Base-by-base conservation (phyloP, 176 grass and related monocot species). In the Triticum dicoccoides region DNA sequence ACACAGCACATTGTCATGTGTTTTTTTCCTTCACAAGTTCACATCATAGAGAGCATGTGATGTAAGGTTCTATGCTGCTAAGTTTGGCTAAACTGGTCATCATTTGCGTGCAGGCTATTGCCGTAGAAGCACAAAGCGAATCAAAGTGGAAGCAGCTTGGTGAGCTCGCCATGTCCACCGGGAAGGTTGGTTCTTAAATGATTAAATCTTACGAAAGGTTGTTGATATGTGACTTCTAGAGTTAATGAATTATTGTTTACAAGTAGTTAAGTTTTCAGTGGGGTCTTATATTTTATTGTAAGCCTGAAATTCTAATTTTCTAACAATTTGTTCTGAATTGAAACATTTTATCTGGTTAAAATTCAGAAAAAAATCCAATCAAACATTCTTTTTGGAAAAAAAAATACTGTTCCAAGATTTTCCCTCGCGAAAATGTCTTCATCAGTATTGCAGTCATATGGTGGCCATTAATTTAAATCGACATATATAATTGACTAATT, bases 61-160 rank as follows among this genome's bases (percentile, higher is more conserved):
- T 47, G 24, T 37, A 81, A 58, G 14, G 25, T 49, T 83, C 20
- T 65, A 65, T 85, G 49, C 13, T 76, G 8, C 33, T 11, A 76
- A 44, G 62, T 76, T 65, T 68, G 17, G 21, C 74, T 80, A 74
- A 80, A 68, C 9, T 47, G 30, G 3, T 58, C 29, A 67, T 24
- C 23, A 85, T 87, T 82, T 61, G 34, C 47, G 6, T 88, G 81
- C 82, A 98, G 97, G 89, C 90, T 85, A 96, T 98, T 38, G 94
- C 94, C 4, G 80, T 76, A 85, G 94, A 96, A 88, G 86, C 91
- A n/a, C 97, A 96, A 88, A 96, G 94, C 82, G 94, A 98, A 85
- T 98, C 97, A 15, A 98, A 98, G 87, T 98, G 94, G 97, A 98
- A 98, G 82, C 94, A 96, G 88, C 76, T 98, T 79, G 97, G 97